phyloP scores from a whole-genome alignment of 768 basidiomycete species.

The Pleurotus sapidus region DNA sequence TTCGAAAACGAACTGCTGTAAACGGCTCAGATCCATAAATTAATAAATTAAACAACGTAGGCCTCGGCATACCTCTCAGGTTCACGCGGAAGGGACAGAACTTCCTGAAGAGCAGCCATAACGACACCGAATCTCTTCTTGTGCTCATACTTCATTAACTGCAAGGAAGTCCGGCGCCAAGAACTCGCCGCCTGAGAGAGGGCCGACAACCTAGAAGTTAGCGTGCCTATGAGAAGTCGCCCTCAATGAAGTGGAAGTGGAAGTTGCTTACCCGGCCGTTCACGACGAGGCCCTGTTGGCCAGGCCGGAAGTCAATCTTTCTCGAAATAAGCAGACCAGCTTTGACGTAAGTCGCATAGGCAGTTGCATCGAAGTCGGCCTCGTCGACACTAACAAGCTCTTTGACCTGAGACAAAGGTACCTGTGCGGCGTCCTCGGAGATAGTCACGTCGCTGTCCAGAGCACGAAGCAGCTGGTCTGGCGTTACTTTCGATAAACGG shows the following conservation, averaged over 20 bases:
- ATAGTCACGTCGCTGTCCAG: constrained; percentile 26
- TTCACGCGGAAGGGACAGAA: constrained; percentile 35
- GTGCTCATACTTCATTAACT: constrained; percentile 73
- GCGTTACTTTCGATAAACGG: constrained; percentile 34
- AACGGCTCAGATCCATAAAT: no score
- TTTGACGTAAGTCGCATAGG: constrained; percentile 41
- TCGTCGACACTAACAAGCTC: constrained; percentile 28
- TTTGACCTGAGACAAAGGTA: constrained; percentile 24
- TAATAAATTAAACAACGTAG: no score
- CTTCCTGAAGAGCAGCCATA: constrained; percentile 56
- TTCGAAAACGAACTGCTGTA: constrained; percentile 41
- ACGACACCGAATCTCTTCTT: constrained; percentile 69
- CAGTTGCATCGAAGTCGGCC: constrained; percentile 26
- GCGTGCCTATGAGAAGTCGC: no score
- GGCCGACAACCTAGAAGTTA: constrained; percentile 66
- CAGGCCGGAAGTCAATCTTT: constrained; percentile 56
- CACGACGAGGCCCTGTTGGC: constrained; percentile 61
- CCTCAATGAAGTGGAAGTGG: no score
- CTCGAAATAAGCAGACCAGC: constrained; percentile 47
- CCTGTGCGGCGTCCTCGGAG: constrained; percentile 30
- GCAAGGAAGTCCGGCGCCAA: constrained; percentile 66
- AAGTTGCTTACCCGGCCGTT: constrained; percentile 75
- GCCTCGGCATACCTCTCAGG: constrained; percentile 38
- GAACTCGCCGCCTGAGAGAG: constrained; percentile 61
- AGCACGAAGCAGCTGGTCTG: constrained; percentile 35